Conservation (phyloP, 2,329 filamentous ascomycete species). For the Botrytis deweyae region DNA sequence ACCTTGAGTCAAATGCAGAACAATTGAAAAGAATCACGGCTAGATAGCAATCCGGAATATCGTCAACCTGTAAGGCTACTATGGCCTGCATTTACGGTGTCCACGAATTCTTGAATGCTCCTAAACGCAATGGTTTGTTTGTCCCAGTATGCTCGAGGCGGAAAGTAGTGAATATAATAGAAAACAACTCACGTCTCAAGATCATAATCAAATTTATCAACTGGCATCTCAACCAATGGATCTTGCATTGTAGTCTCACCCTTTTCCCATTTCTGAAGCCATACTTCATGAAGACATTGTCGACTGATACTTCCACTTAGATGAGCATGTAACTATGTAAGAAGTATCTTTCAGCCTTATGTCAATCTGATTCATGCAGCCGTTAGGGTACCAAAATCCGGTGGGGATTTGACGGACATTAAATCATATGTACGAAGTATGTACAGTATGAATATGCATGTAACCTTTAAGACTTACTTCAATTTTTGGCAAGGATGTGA, state of each 20-base stretch:
- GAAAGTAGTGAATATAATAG: slow-evolving; percentile 18
- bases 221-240: slow-evolving; percentile 66
- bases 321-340: slow-evolving; percentile 70
- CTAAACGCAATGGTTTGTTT: neutral
- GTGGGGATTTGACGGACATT: neutral
- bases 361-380: slow-evolving; percentile 20
- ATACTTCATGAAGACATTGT: slow-evolving; percentile 71
- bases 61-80: neutral
- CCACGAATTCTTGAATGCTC: neutral
- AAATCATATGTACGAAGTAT: neutral
- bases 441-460: slow-evolving; percentile 20
- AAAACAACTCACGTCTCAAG: slow-evolving; percentile 58
- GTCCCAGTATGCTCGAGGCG: neutral
- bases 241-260: slow-evolving; percentile 60
- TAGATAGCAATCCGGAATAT: neutral
- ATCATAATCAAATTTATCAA: slow-evolving; percentile 69
- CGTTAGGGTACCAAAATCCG: neutral
- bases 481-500: slow-evolving; percentile 53
- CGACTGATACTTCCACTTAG: slow-evolving; percentile 76
- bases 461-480: slow-evolving; percentile 45
- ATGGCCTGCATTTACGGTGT: slow-evolving; percentile 12
- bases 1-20: neutral
- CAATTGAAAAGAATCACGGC: neutral
- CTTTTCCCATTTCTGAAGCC: slow-evolving; percentile 56
- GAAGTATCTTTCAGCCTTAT: slow-evolving; percentile 27